Conservation (phyloP, 108 stramenopile species). For the Nitzschia palea region DNA sequence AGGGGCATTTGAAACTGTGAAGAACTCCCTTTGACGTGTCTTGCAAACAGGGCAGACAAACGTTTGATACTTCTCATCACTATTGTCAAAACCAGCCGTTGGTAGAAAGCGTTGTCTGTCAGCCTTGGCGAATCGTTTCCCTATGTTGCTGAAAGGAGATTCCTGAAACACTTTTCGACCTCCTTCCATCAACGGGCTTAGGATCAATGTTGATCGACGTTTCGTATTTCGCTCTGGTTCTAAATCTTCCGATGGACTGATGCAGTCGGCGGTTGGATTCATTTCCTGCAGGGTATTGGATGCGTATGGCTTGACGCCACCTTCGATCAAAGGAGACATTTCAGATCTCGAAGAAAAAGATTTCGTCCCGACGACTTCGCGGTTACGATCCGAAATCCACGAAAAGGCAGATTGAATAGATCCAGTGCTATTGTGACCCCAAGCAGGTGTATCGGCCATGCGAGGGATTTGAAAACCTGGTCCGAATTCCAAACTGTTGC, state of each 20-base stretch:
- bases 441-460: background rate
- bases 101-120: conserved; percentile 38
- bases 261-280: background rate
- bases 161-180: background rate
- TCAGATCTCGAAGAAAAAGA: background rate
- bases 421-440: conserved; percentile 4
- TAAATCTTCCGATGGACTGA: background rate
- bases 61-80: conserved; percentile 47
- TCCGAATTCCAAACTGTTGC: conserved; percentile 1
- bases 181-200: background rate
- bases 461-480: background rate
- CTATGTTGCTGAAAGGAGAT: conserved; percentile 34
- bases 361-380: background rate
- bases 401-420: conserved; percentile 1
- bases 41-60: conserved; percentile 82
- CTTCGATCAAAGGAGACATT: conserved; percentile 1
- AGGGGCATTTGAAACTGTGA: conserved; percentile 72
- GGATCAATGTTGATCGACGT: background rate
- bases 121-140: conserved; percentile 7
- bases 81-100: conserved; percentile 17
- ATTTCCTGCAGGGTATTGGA: background rate
- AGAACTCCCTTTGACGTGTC: conserved; percentile 76
- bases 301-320: background rate
- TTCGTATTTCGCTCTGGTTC: background rate
- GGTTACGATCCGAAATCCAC: background rate